Percentiles rank a stretch among this genome's conserved stretches.
These are phyloP conservation scores for Poteriospumella lacustris DNA, from an alignment of 108 stramenopile genomes.

Conservation along the genomic window DNA sequence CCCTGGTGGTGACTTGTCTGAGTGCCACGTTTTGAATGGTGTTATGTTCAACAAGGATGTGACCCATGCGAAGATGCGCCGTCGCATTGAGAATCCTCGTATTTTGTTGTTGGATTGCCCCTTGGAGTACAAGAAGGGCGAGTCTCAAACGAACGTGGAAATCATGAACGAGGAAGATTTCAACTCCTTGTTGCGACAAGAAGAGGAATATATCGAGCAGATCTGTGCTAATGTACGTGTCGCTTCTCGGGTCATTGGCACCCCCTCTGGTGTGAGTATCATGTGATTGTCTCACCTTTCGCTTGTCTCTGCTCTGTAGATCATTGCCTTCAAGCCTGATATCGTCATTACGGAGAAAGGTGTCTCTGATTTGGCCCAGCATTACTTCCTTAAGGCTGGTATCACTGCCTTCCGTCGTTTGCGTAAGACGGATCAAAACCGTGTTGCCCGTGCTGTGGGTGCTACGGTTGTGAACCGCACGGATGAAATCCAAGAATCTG, in stretches of 20 bases:
- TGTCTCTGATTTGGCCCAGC: slow-evolving; percentile 97
- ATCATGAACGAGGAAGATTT: slow-evolving; percentile 98
- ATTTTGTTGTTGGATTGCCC: slow-evolving; percentile 94
- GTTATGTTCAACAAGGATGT: slow-evolving; percentile 99
- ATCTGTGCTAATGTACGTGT: slow-evolving; percentile 68
- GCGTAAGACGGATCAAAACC: slow-evolving; percentile 99
- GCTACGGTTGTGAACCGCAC: slow-evolving; percentile 95
- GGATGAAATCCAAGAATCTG: slow-evolving; percentile 94
- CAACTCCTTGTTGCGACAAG: slow-evolving; percentile 92
- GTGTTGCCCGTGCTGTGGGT: slow-evolving; percentile 90
- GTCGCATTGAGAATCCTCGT: slow-evolving; percentile 94
- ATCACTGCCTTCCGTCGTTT: slow-evolving; percentile 94
- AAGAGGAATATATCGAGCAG: slow-evolving; percentile 99
- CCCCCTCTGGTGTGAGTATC: not conserved
- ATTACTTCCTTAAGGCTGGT: slow-evolving; percentile 95
- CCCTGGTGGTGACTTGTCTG: slow-evolving; percentile 89
- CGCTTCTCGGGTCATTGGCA: not conserved
- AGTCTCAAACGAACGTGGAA: slow-evolving; percentile 96
- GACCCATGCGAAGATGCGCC: slow-evolving; percentile 95
- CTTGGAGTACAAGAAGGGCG: slow-evolving; percentile 99
- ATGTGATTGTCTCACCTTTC: not conserved
- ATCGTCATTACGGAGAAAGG: slow-evolving; percentile 99
- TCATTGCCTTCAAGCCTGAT: slow-evolving; percentile 94
- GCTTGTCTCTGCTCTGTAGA: slow-evolving; percentile 53
- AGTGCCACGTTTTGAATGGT: slow-evolving; percentile 86